Base-by-base conservation (phyloP, 2,329 filamentous ascomycete species). In the Torrubiellomyces zombiae region DNA sequence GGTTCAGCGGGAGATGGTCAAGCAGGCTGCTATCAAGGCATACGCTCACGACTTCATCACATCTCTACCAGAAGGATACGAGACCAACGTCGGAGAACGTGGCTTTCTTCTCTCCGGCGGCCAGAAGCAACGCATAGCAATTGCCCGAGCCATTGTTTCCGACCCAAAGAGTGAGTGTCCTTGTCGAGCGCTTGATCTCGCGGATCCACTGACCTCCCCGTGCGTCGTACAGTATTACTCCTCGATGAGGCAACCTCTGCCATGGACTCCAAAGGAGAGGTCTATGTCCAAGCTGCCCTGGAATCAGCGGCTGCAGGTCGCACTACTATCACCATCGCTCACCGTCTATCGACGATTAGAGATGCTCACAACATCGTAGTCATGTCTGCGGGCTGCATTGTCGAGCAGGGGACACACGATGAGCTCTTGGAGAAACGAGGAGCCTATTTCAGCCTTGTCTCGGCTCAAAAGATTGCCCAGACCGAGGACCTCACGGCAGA, bases 281-380 rank as follows among this genome's bases (percentile, higher is more conserved):
- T 81, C 22, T 77, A 92, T 7, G 86, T 98, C 2, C 89, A 95
- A 48, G 81, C 81, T 20, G 89, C 89, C 11, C 63, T 98, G 7
- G 85, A 95, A 40, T 76, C 69, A 24, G 89, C 86, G 14, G 67
- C 83, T 1, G 65, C 77, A 34, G 86, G 85, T 14, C 70, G 89
- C 27, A 98, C 89, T 0, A 95, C 89, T 3, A 93, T 95, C 38
- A 80, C 85, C 6, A 95, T 98, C 48, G 89, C 89, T 21, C 89
- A 98, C 55, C 75, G 86, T 37, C 62, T 98, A 7, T 93, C 83
- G 1, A 98, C 89, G 5, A 93, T 98, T 56, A 83, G 74, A 50
- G 75, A 83, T 34, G 86, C 86, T 0, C 78, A 95, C 50, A 94
- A 93, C 42, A 98, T 98, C 37, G 80, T 95, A 9, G 86, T 94